Evolutionary conservation across 768 basidiomycete species (phyloP), one percentile per base, ranked within the genome.

Genomic region (Epithele typhae): DNA sequence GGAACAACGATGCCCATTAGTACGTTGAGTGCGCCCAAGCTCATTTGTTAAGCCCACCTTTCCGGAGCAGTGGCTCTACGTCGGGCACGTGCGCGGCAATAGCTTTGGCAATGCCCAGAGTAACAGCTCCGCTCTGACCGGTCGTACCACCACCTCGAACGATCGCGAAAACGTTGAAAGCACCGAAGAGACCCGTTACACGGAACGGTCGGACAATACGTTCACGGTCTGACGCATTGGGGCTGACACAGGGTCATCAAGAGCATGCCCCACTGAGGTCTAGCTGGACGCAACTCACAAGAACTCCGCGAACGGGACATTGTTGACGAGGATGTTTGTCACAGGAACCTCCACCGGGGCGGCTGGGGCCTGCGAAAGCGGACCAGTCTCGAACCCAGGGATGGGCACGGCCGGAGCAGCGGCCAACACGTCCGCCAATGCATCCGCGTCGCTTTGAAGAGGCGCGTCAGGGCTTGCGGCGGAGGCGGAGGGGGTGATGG

Each of bases 81-180:
- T 78, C 77, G 3, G 87, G 83, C 27, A 79, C 81, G 53, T 88
- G 86, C 9, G 80, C 80, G 4, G 78, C 78, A 21, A 92, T 70
- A 15, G 80, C 89, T 59, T 84, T 84, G 7, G 87, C 76, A 48
- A 92, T 81, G 32, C 83, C 90, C 49, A 84, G 76, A 0, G 83
- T 79, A 19, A 94, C 68, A 4, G 93, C 93, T 15, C 85, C 92
- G n/a, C 91, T 85, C 62, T 97, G 93, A 2, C 94, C 92, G 0
- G 87, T 85, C n/a, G 78, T 82, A 1, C 95, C 95, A 12, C 94
- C 94, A 4, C 92, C 92, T 23, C 88, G 66, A 74, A 72, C 74
- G 15, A 81, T 56, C 4, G 73, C 75, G 45, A 69, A 70, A 21
- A 81, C 70, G 60, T 82, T 98, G 72, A 82, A 98, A 22, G 83